Conservation (phyloP, 1,284 basidiomycete genomes). For the Trametes hirsuta region DNA sequence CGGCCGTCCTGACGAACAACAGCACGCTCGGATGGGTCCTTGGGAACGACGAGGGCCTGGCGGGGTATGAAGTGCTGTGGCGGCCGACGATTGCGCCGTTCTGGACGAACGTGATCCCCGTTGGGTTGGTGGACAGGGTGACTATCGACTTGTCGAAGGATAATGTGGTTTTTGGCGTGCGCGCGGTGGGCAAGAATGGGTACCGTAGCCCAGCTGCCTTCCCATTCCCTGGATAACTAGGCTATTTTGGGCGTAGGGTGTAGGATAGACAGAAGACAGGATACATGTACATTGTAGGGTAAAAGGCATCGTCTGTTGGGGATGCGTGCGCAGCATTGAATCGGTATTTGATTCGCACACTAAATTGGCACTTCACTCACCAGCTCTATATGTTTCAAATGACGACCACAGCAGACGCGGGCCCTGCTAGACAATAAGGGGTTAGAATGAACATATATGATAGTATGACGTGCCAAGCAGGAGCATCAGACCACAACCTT, state of each 20-base stretch:
- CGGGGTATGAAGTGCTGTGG: conserved; percentile 56
- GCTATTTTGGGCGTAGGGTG: not conserved
- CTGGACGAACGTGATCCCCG: conserved; percentile 53
- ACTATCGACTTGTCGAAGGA: conserved; percentile 52
- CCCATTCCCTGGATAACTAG: conserved; percentile 35
- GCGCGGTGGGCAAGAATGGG: conserved; percentile 56
- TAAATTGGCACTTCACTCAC: not conserved
- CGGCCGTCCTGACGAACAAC: conserved; percentile 52
- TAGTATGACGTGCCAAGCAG: not conserved
- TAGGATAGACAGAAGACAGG: not conserved
- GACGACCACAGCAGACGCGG: not conserved
- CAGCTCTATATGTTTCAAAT: not conserved
- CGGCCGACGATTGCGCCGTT: conserved; percentile 48
- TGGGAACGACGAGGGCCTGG: conserved; percentile 41
- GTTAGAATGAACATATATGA: not conserved
- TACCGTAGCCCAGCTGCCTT: conserved; percentile 53
- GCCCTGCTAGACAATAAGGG: not conserved
- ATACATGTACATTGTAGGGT: not conserved
- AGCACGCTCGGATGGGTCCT: conserved; percentile 51
- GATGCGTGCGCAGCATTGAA: too few species aligned
- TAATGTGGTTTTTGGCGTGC: conserved; percentile 53
- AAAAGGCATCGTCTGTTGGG: not conserved
- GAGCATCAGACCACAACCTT: conserved; percentile 8
- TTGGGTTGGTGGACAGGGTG: conserved; percentile 45
- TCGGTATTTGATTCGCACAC: too few species aligned